Conservation (phyloP, 1,139 yeast species). For the Candida sp. region DNA sequence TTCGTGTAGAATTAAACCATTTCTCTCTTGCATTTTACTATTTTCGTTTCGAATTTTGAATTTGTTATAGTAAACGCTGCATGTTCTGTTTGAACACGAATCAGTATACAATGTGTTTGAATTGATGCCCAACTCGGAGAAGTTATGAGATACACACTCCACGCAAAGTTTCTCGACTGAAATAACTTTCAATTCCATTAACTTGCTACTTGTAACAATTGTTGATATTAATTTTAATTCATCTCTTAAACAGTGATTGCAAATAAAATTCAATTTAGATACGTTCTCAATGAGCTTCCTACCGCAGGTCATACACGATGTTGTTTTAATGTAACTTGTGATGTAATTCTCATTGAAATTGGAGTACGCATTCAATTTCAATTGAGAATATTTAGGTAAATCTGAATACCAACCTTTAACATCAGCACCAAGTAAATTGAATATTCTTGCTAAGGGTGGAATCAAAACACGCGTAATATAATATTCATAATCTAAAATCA, state of each 20-base stretch:
- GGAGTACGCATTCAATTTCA: not conserved
- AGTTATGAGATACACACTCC: slow-evolving; percentile 20
- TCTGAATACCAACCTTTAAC: slow-evolving; percentile 75
- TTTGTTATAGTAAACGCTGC: slow-evolving; percentile 16
- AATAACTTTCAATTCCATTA: slow-evolving; percentile 11
- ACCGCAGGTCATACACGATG: slow-evolving; percentile 26
- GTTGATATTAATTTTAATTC: slow-evolving; percentile 17
- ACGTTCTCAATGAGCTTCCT: slow-evolving; percentile 8
- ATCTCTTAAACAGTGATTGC: slow-evolving; percentile 18
- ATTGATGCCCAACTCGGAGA: slow-evolving; percentile 11
- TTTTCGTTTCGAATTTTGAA: slow-evolving; percentile 9
- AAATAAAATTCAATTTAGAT: slow-evolving; percentile 11
- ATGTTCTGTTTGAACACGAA: slow-evolving; percentile 29
- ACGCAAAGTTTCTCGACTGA: slow-evolving; percentile 19
- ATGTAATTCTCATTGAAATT: slow-evolving; percentile 5
- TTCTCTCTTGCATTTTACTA: not conserved
- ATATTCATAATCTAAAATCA: slow-evolving; percentile 72
- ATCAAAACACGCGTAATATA: slow-evolving; percentile 79
- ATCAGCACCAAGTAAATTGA: slow-evolving; percentile 81
- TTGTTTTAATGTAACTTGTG: slow-evolving; percentile 13
- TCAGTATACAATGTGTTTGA: slow-evolving; percentile 11
- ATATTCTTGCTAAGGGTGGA: slow-evolving; percentile 86
- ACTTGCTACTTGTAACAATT: slow-evolving; percentile 6
- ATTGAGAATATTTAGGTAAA: slow-evolving; percentile 41
- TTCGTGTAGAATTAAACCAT: not conserved